Evolutionary conservation across 2,329 filamentous ascomycete genomes (phyloP).

Genomic region (Xenoacremonium recifei): DNA sequence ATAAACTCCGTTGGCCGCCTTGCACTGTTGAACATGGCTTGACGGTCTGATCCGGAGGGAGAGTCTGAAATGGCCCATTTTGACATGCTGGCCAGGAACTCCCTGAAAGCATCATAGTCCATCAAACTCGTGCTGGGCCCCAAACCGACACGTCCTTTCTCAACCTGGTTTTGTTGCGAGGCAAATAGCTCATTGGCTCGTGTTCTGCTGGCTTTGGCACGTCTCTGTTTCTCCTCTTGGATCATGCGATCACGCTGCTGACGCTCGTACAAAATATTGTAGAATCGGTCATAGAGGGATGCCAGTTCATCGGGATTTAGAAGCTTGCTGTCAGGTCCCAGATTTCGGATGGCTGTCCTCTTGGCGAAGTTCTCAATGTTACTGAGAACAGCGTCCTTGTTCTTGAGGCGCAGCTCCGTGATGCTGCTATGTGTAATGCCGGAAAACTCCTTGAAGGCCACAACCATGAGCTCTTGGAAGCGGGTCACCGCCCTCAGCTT

Average conservation of each 20-base stretch:
- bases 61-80: slow-evolving; percentile 94
- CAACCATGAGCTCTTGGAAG: slow-evolving; percentile 98
- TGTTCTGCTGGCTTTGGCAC: slow-evolving; percentile 56
- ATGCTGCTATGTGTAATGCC: slow-evolving; percentile 93
- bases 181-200: slow-evolving; percentile 39
- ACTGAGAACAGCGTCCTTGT: slow-evolving; percentile 90
- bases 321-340: slow-evolving; percentile 93
- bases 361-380: slow-evolving; percentile 98
- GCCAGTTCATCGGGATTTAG: slow-evolving; percentile 83
- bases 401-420: slow-evolving; percentile 82
- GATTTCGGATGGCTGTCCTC: slow-evolving; percentile 90
- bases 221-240: slow-evolving; percentile 70
- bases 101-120: slow-evolving; percentile 95
- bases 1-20: slow-evolving; percentile 43
- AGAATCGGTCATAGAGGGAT: slow-evolving; percentile 91
- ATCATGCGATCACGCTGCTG: slow-evolving; percentile 79
- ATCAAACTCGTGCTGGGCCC: slow-evolving; percentile 89
- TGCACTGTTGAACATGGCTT: slow-evolving; percentile 60
- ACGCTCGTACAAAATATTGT: slow-evolving; percentile 85
- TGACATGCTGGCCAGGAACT: slow-evolving; percentile 85
- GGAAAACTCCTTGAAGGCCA: slow-evolving; percentile 97
- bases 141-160: slow-evolving; percentile 83
- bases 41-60: slow-evolving; percentile 57
- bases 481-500: slow-evolving; percentile 91
- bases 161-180: slow-evolving; percentile 52